A percentile compares a stretch with the other conserved stretches of the same genome.
phyloP scores from a whole-genome alignment of 345 rosid genomes.

The Limnanthes douglasii region DNA sequence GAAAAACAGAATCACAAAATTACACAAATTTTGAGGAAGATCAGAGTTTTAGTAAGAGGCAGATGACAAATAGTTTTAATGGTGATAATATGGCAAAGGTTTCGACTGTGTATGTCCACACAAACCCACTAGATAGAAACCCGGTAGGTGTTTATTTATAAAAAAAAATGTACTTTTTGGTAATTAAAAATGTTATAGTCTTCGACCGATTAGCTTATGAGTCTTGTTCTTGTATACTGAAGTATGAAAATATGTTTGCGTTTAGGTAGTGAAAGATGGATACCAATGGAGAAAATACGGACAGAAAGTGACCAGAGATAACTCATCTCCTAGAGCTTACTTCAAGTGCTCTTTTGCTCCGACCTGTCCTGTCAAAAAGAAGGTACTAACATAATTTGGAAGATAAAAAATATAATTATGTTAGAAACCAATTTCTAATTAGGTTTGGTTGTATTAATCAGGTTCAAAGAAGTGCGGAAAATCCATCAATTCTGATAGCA shows the following conservation, averaged over 20 bases:
- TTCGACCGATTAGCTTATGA: background rate
- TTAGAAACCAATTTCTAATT: background rate
- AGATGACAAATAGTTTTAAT: conserved; percentile 21
- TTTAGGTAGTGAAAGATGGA: conserved; percentile 41
- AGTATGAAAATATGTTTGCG: conserved; percentile 3
- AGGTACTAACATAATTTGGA: conserved; percentile 12
- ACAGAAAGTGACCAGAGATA: conserved; percentile 46
- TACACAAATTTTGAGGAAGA: conserved; percentile 33
- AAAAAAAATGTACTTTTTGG: background rate
- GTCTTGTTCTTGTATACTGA: background rate
- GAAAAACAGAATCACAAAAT: conserved; percentile 21
- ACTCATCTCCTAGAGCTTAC: conserved; percentile 53
- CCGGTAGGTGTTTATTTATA: conserved; percentile 33
- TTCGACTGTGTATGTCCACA: conserved; percentile 24
- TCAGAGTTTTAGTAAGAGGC: conserved; percentile 22
- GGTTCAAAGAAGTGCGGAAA: conserved; percentile 40
- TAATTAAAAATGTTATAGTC: background rate
- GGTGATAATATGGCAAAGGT: conserved; percentile 23
- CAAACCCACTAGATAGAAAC: conserved; percentile 41
- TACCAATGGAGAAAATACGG: conserved; percentile 67
- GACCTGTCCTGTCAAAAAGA: conserved; percentile 45
- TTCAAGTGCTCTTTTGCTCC: conserved; percentile 43
- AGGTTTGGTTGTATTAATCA: background rate
- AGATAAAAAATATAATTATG: background rate
- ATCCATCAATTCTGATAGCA: conserved; percentile 24